Conservation (phyloP, 2,329 filamentous ascomycete genomes). For the Plectosphaerella cucumerina region DNA sequence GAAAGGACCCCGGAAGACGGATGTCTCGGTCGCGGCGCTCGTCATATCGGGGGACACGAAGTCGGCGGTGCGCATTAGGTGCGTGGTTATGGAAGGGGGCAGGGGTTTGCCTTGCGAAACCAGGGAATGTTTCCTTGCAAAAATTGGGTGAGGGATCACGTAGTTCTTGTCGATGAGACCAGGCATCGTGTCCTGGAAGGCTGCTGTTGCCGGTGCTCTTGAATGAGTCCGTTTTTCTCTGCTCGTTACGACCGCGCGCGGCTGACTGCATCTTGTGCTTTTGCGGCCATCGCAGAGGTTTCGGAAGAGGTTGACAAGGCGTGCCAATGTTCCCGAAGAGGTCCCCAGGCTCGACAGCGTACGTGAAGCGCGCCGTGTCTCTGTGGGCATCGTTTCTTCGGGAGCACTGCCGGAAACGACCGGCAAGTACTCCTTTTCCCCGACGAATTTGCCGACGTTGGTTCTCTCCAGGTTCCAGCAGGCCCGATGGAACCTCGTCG, state of each 20-base stretch:
- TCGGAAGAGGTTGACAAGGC: too few species aligned
- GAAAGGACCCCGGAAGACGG: conserved; percentile 35
- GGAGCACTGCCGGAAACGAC: not conserved
- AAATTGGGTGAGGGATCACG: conserved; percentile 37
- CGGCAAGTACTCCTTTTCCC: conserved; percentile 25
- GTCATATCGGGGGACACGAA: conserved; percentile 32
- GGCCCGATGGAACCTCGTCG: conserved; percentile 35
- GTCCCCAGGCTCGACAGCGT: too few species aligned
- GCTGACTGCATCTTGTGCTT: too few species aligned
- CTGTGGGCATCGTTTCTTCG: too few species aligned
- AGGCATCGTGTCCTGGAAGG: not conserved
- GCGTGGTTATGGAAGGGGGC: conserved; percentile 24
- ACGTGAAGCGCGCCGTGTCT: too few species aligned
- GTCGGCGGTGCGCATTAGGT: conserved; percentile 36
- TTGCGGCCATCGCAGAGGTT: too few species aligned
- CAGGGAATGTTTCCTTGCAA: conserved; percentile 37
- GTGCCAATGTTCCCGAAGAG: too few species aligned
- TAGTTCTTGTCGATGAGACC: not conserved
- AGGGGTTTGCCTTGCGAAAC: conserved; percentile 25
- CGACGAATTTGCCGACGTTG: conserved; percentile 24
- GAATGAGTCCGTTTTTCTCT: not conserved
- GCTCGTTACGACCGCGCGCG: too few species aligned
- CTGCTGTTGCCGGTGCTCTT: conserved; percentile 13
- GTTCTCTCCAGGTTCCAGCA: conserved; percentile 29
- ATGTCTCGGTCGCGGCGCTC: conserved; percentile 4